Evolutionary conservation across 805 yeast genomes (phyloP).

Genomic region (Torulaspora quercuum): DNA sequence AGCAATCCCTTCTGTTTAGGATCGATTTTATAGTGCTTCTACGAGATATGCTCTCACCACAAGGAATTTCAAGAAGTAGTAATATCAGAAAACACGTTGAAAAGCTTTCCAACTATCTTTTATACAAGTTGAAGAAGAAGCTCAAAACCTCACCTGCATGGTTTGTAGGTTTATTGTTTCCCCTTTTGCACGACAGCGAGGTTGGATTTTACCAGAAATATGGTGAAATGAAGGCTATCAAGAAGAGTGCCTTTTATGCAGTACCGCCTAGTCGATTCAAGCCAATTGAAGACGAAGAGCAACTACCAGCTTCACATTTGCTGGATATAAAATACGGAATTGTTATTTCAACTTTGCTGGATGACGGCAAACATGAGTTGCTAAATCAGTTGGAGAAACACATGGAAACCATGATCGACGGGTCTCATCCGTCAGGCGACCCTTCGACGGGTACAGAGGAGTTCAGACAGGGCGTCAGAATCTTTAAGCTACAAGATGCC

Average conservation of each 20-base stretch:
- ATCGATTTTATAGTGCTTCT: slow-evolving; percentile 68
- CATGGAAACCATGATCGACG: slow-evolving; percentile 15
- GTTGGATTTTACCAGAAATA: slow-evolving; percentile 45
- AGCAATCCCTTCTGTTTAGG: slow-evolving; percentile 55
- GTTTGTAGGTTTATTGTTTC: slow-evolving; percentile 64
- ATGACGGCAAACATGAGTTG: slow-evolving; percentile 29
- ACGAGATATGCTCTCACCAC: slow-evolving; percentile 50
- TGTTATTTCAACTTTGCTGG: slow-evolving; percentile 34
- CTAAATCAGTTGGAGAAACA: slow-evolving; percentile 23
- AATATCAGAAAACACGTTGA: slow-evolving; percentile 56
- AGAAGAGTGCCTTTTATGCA: slow-evolving; percentile 14
- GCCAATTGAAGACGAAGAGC: slow-evolving; percentile 24
- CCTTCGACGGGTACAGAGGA: slow-evolving; percentile 20
- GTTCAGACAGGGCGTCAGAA: background rate
- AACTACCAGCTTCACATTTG: slow-evolving; percentile 22
- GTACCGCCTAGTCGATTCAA: slow-evolving; percentile 28
- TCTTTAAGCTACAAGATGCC: slow-evolving; percentile 11
- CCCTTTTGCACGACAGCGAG: slow-evolving; percentile 48
- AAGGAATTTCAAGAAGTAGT: slow-evolving; percentile 46
- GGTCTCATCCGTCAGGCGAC: slow-evolving; percentile 12
- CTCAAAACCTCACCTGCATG: slow-evolving; percentile 51
- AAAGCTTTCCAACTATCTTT: slow-evolving; percentile 60
- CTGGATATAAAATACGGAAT: slow-evolving; percentile 33
- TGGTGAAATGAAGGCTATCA: slow-evolving; percentile 37
- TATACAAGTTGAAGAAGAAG: slow-evolving; percentile 52